Evolutionary conservation across 2,329 filamentous ascomycete genomes (phyloP).

Genomic region (Xylariaceae sp.): DNA sequence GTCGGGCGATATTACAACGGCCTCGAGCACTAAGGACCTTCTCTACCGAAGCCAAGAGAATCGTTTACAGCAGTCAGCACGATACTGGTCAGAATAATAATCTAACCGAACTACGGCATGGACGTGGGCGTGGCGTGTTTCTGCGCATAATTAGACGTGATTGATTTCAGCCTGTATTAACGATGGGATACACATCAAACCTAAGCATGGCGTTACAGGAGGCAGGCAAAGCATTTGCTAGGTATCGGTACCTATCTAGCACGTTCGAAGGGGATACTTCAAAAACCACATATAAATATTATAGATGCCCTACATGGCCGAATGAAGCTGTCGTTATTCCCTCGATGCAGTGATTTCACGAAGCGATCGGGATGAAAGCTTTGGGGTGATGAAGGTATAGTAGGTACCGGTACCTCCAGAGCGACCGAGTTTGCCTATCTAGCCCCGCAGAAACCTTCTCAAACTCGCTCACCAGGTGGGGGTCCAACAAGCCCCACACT

Average conservation of each 20-base stretch:
- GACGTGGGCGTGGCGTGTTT: conserved; percentile 4
- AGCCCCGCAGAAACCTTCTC: conserved; percentile 51
- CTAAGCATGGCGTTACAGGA: conserved; percentile 23
- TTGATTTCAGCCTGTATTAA: conserved; percentile 25
- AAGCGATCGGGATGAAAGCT: background rate
- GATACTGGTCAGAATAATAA: conserved; percentile 9
- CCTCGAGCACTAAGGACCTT: conserved; percentile 27
- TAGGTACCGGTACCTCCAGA: conserved; percentile 43
- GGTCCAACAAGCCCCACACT: conserved; percentile 13
- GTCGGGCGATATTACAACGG: conserved; percentile 66
- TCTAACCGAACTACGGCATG: conserved; percentile 7
- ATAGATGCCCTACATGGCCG: background rate
- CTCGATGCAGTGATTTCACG: background rate
- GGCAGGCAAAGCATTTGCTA: conserved; percentile 18
- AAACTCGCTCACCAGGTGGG: conserved; percentile 48
- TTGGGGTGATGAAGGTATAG: conserved; percentile 1
- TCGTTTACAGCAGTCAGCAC: conserved; percentile 14
- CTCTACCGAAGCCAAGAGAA: background rate
- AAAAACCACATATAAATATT: background rate
- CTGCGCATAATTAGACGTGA: conserved; percentile 17
- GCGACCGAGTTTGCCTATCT: conserved; percentile 11
- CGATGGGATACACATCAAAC: conserved; percentile 11
- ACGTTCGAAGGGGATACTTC: too few relatives aligned
- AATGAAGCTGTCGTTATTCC: background rate
- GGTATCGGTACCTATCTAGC: too few relatives aligned